Evolutionary conservation across 192 early-diverging fungal species (phyloP).

Genomic region (Coemansia sp.): DNA sequence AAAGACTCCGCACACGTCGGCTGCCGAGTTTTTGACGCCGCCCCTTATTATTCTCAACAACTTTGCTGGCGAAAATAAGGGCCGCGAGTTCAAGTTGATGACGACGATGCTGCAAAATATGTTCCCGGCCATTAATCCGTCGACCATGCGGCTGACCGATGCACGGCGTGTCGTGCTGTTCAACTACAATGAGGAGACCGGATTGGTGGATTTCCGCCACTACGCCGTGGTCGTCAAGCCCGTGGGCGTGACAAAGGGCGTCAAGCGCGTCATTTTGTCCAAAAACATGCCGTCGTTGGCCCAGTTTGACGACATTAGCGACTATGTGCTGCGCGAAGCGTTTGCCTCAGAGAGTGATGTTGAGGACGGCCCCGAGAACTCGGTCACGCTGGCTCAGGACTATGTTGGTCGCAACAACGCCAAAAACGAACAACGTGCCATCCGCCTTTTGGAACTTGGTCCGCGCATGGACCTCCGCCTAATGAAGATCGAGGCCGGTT

Average conservation of each 20-base stretch:
- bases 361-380: conserved; percentile 87
- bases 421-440: conserved; percentile 78
- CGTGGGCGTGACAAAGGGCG: conserved; percentile 86
- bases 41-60: conserved; percentile 70
- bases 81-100: conserved; percentile 78
- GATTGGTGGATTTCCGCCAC: conserved; percentile 89
- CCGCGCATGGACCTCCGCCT: conserved; percentile 85
- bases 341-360: conserved; percentile 88
- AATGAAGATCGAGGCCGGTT: conserved; percentile 84
- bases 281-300: conserved; percentile 74
- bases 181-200: conserved; percentile 83
- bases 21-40: conserved; percentile 71
- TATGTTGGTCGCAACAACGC: conserved; percentile 75
- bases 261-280: conserved; percentile 79
- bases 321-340: conserved; percentile 85
- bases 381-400: conserved; percentile 80
- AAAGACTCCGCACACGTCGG: conserved; percentile 72
- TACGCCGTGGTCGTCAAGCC: conserved; percentile 86
- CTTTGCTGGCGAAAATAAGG: conserved; percentile 41
- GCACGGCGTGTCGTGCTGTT: conserved; percentile 90
- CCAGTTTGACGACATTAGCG: conserved; percentile 85
- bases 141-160: conserved; percentile 88
- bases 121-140: conserved; percentile 94
- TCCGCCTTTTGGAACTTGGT: conserved; percentile 85
- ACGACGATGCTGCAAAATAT: conserved; percentile 94